A percentile compares a stretch with the other conserved stretches of the same genome.
Conservation (phyloP, 2,329 filamentous ascomycete genomes). For the Nothomitra cinnamomea region DNA sequence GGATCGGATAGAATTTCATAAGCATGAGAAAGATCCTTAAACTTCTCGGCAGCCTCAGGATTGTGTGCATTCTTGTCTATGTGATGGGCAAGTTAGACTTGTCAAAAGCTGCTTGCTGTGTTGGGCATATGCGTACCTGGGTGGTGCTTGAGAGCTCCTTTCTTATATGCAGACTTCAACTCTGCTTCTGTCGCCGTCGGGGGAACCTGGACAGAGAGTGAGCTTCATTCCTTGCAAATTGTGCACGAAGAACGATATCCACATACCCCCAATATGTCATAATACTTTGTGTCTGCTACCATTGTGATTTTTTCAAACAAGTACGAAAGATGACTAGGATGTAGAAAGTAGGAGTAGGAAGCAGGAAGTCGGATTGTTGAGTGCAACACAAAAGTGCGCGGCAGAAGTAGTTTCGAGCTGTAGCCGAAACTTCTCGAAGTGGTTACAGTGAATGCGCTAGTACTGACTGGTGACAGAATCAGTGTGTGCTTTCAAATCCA, state of each 20-base stretch:
- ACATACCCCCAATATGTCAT: slow-evolving; percentile 62
- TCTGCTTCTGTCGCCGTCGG: slow-evolving; percentile 68
- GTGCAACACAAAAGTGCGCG: not conserved
- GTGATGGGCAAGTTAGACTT: slow-evolving; percentile 9
- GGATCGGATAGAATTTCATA: slow-evolving; percentile 89
- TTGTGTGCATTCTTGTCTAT: slow-evolving; percentile 93
- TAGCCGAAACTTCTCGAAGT: not conserved
- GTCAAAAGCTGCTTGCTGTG: not conserved
- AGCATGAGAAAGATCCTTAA: slow-evolving; percentile 92
- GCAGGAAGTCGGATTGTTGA: not conserved
- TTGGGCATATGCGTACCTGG: slow-evolving; percentile 42
- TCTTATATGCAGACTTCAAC: slow-evolving; percentile 82
- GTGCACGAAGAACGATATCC: not conserved
- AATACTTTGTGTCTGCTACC: slow-evolving; percentile 66
- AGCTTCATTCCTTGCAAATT: not conserved
- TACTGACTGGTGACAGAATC: not conserved
- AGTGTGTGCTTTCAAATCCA: too few relatives aligned
- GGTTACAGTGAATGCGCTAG: not conserved
- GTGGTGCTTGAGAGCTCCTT: slow-evolving; percentile 67
- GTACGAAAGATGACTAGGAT: not conserved
- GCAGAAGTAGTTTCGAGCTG: not conserved
- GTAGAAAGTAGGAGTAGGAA: not conserved
- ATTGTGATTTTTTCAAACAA: slow-evolving; percentile 31
- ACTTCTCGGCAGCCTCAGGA: slow-evolving; percentile 86
- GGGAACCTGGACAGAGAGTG: slow-evolving; percentile 41